A percentile compares a stretch with the other conserved stretches of the same genome.
These are phyloP conservation scores for Pythium aristosporum DNA, from an alignment of 352 stramenopile genomes.

Conservation along the genomic window DNA sequence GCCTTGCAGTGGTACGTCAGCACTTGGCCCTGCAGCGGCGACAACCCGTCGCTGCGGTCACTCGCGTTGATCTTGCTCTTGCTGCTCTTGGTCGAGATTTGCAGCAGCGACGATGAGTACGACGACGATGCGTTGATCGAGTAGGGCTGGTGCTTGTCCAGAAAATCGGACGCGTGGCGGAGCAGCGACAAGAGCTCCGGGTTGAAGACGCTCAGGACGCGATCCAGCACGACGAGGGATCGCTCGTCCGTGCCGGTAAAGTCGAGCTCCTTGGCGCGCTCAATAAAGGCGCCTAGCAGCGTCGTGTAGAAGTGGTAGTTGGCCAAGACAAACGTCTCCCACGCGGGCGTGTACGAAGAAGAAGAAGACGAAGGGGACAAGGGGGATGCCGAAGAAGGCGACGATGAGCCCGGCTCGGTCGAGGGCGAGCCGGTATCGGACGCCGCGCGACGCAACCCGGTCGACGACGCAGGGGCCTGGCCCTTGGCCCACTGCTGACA, in stretches of 20 bases:
- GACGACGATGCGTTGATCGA: constrained; percentile 32
- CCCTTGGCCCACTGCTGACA: constrained; percentile 61
- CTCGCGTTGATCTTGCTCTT: constrained; percentile 21
- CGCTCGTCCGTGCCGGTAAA: constrained; percentile 66
- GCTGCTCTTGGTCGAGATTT: constrained; percentile 16
- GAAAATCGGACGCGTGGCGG: constrained; percentile 48
- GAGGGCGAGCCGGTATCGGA: not conserved
- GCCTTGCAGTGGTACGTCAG: constrained; percentile 81
- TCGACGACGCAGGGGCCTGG: constrained; percentile 1
- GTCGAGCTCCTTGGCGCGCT: constrained; percentile 82
- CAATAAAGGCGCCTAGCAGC: constrained; percentile 74
- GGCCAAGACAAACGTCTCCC: constrained; percentile 80
- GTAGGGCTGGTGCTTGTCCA: constrained; percentile 74
- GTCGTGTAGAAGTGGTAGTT: constrained; percentile 90
- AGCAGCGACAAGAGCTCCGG: constrained; percentile 65
- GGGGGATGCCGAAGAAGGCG: not conserved
- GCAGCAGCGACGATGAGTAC: constrained; percentile 25
- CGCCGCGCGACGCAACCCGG: constrained; percentile 5
- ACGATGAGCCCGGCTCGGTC: not conserved
- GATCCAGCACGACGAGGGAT: constrained; percentile 60
- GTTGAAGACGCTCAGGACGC: constrained; percentile 71
- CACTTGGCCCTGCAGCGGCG: constrained; percentile 65
- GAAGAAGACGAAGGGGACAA: not conserved
- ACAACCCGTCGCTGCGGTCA: constrained; percentile 38
- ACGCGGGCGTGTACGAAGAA: constrained; percentile 49